A percentile compares a stretch with the other conserved stretches of the same genome.
Evolutionary conservation across 2,329 filamentous ascomycete genomes (phyloP).

Genomic region (Aschersonia sp.): DNA sequence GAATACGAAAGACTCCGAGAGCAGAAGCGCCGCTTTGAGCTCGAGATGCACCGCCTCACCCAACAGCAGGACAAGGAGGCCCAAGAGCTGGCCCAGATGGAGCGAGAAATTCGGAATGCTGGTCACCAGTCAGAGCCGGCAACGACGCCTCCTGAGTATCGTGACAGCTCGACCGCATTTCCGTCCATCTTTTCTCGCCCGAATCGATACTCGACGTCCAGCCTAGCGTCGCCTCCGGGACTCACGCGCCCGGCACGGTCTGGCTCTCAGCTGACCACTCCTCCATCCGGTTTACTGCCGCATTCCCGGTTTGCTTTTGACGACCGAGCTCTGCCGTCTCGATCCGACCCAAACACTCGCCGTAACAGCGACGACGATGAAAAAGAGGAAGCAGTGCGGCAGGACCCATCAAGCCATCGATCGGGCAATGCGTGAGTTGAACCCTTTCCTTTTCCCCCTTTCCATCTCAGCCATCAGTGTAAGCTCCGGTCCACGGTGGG

Average conservation of each 20-base stretch:
- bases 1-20: conserved; percentile 86
- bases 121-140: conserved; percentile 76
- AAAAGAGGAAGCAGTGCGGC: conserved; percentile 59
- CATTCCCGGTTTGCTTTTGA: conserved; percentile 42
- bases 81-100: conserved; percentile 71
- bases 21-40: conserved; percentile 78
- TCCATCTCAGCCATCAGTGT: too few species aligned
- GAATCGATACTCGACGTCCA: conserved; percentile 79
- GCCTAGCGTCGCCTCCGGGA: conserved; percentile 68
- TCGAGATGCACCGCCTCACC: conserved; percentile 82
- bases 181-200: conserved; percentile 69
- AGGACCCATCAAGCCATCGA: conserved; percentile 57
- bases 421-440: conserved; percentile 64
- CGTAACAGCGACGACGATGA: conserved; percentile 88
- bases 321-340: conserved; percentile 46
- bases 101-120: conserved; percentile 50
- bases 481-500: too few species aligned
- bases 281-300: conserved; percentile 44
- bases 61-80: conserved; percentile 72
- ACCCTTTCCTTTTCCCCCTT: background rate
- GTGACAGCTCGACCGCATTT: conserved; percentile 55
- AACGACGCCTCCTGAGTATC: conserved; percentile 88
- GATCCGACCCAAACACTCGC: conserved; percentile 73
- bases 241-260: conserved; percentile 62
- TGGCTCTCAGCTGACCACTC: conserved; percentile 68